Evolutionary conservation across 805 yeast species (phyloP).

Genomic region (Candida michaelii): DNA sequence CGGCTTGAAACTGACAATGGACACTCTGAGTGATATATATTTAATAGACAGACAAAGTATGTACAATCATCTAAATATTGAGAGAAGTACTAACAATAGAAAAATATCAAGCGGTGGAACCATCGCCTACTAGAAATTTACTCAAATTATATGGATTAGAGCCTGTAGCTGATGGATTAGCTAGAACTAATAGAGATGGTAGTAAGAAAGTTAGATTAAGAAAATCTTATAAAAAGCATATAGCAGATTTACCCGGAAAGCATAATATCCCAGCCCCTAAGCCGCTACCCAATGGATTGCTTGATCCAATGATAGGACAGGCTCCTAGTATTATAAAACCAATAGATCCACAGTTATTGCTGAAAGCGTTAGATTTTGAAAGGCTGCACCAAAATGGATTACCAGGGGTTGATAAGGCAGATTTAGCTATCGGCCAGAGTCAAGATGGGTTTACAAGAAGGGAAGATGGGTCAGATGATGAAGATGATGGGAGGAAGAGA

Average conservation of each 20-base stretch:
- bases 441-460: conserved; percentile 36
- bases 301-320: conserved; percentile 38
- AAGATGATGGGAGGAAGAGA: conserved; percentile 35
- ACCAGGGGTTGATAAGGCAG: conserved; percentile 71
- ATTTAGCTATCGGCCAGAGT: conserved; percentile 61
- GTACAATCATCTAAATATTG: background rate
- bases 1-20: background rate
- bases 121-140: conserved; percentile 74
- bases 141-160: conserved; percentile 66
- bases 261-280: conserved; percentile 57
- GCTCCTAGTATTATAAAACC: conserved; percentile 48
- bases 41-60: conserved; percentile 8
- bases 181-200: conserved; percentile 84
- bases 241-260: conserved; percentile 80
- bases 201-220: conserved; percentile 89
- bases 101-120: conserved; percentile 41
- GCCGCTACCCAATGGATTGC: conserved; percentile 34
- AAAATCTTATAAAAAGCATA: conserved; percentile 92
- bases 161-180: conserved; percentile 72
- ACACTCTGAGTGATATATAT: conserved; percentile 5
- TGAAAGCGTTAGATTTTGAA: conserved; percentile 56
- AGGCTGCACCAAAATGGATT: conserved; percentile 67
- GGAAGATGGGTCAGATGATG: conserved; percentile 40
- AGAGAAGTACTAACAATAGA: conserved; percentile 8
- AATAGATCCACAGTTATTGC: conserved; percentile 50